Percentiles rank a stretch among this genome's conserved stretches.
Evolutionary conservation across 2,329 filamentous ascomycete species (phyloP).

Genomic region (Dactylellina cionopaga): DNA sequence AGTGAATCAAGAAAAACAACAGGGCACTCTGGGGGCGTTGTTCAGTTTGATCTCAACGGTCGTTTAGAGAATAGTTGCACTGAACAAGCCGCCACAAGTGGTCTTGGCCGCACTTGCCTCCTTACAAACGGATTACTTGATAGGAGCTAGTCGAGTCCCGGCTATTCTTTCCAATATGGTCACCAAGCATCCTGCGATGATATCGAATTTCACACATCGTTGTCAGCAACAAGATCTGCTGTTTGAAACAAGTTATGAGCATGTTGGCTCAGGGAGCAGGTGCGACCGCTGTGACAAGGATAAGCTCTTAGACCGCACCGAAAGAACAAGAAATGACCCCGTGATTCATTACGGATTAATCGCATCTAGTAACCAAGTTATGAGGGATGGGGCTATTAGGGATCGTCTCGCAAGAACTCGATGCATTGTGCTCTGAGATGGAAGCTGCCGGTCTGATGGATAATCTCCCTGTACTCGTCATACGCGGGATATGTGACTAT

Average conservation of each 20-base stretch:
- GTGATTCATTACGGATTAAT: slow-evolving; percentile 24
- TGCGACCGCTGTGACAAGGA: background rate
- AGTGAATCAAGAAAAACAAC: too few species aligned
- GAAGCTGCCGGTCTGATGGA: slow-evolving; percentile 20
- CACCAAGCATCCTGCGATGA: slow-evolving; percentile 10
- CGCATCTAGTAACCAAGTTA: slow-evolving; percentile 12
- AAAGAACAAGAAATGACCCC: background rate
- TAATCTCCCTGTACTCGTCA: slow-evolving; percentile 14
- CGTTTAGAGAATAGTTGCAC: too few species aligned
- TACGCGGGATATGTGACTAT: slow-evolving; percentile 33
- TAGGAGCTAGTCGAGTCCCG: slow-evolving; percentile 5
- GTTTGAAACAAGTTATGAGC: slow-evolving; percentile 3
- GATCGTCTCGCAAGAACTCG: slow-evolving; percentile 9
- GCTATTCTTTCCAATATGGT: background rate
- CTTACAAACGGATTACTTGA: too few species aligned
- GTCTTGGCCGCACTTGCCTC: too few species aligned
- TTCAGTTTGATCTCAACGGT: too few species aligned
- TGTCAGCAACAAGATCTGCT: background rate
- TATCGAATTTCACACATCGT: background rate
- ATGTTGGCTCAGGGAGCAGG: background rate
- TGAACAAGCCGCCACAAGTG: too few species aligned
- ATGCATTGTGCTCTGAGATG: slow-evolving; percentile 24
- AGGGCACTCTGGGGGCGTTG: too few species aligned
- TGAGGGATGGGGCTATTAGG: slow-evolving; percentile 3
- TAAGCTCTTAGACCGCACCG: background rate